phyloP scores from a whole-genome alignment of 352 stramenopile genomes.

The Phytophthora idaei region DNA sequence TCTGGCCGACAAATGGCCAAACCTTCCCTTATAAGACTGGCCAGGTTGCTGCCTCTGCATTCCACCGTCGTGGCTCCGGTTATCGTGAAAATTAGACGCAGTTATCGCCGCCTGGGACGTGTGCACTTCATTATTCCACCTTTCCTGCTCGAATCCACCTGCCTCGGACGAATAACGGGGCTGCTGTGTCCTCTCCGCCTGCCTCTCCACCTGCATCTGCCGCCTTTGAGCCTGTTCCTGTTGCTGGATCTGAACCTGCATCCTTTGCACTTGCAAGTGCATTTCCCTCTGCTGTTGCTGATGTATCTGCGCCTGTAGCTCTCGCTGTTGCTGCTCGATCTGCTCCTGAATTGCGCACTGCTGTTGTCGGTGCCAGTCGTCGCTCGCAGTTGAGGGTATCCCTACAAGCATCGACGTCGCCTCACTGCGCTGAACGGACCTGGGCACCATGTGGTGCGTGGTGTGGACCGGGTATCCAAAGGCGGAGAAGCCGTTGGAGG shows the following conservation, averaged over 20 bases:
- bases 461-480: constrained; percentile 15
- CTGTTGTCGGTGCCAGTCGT: constrained; percentile 31
- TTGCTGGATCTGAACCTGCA: constrained; percentile 22
- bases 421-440: constrained; percentile 10
- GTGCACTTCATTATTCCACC: constrained; percentile 7
- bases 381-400: constrained; percentile 21
- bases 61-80: neutral
- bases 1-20: constrained; percentile 1
- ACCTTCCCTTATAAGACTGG: neutral
- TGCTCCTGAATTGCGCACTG: constrained; percentile 31
- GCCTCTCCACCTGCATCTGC: constrained; percentile 15
- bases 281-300: constrained; percentile 19
- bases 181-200: constrained; percentile 22
- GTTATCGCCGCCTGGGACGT: neutral
- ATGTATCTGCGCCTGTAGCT: constrained; percentile 23
- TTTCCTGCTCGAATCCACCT: constrained; percentile 4
- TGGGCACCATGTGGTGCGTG: constrained; percentile 14
- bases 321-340: constrained; percentile 23
- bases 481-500: neutral
- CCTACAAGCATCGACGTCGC: constrained; percentile 14
- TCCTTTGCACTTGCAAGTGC: constrained; percentile 18
- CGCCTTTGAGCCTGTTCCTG: constrained; percentile 21
- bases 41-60: constrained; percentile 4
- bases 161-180: constrained; percentile 2
- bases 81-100: neutral